Percentiles rank a stretch among this genome's conserved stretches.
phyloP scores from a whole-genome alignment of 768 basidiomycete genomes.

The Vararia minispora region DNA sequence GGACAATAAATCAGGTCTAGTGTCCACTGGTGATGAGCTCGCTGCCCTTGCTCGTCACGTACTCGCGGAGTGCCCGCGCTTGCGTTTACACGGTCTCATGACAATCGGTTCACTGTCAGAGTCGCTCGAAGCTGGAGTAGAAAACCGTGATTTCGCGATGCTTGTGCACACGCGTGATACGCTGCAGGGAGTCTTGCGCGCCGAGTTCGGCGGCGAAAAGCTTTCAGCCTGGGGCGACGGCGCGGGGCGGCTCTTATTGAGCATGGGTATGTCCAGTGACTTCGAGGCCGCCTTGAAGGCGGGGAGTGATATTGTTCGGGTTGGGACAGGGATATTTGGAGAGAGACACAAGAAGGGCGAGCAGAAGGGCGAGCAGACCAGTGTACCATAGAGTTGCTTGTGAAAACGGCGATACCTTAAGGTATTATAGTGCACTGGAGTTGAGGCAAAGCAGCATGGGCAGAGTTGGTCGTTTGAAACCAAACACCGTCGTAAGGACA shows the following conservation, averaged over 20 bases:
- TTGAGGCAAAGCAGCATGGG: too few relatives aligned
- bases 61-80: constrained; percentile 56
- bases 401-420: too few relatives aligned
- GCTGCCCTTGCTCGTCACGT: constrained; percentile 60
- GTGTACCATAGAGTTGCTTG: too few relatives aligned
- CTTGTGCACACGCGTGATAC: constrained; percentile 54
- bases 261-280: constrained; percentile 98
- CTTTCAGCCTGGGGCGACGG: constrained; percentile 28
- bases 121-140: constrained; percentile 41
- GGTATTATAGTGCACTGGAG: too few relatives aligned
- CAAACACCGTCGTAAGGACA: too few relatives aligned
- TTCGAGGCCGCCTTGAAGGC: constrained; percentile 77
- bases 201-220: constrained; percentile 11
- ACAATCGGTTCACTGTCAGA: constrained; percentile 83
- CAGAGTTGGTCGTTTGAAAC: too few relatives aligned
- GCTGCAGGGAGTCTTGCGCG: constrained; percentile 35
- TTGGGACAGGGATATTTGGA: constrained; percentile 60
- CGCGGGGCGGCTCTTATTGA: constrained; percentile 46
- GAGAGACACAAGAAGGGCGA: constrained; percentile 7
- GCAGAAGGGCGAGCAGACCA: too few relatives aligned
- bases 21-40: constrained; percentile 37
- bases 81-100: constrained; percentile 85
- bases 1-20: constrained; percentile 76
- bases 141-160: constrained; percentile 65
- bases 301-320: constrained; percentile 82